Base-by-base conservation (phyloP, 305 asterid genomes). In the Fraxinus xanthoxyloides region DNA sequence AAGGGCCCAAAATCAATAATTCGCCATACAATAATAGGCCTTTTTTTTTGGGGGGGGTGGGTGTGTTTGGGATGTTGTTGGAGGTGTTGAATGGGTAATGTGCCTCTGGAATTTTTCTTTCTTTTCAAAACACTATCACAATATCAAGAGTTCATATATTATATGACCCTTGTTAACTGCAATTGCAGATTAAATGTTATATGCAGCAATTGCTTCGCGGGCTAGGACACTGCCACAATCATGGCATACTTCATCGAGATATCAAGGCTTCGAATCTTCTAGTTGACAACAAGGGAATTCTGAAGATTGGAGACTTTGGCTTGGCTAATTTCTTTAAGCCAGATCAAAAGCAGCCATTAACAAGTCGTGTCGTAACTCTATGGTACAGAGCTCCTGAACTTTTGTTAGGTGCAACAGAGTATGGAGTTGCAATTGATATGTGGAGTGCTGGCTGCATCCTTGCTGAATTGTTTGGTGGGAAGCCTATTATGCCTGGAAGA, bases 311-410 rank as follows among this genome's bases (percentile, higher is more conserved):
- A 69, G 98, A 93, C 86, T 92, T 92, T 38, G 98, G 98, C 46
- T 82, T 95, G 90, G 97, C 98, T 34, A 88, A 92, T 19, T 79
- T 79, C 34, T 85, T 87, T 21, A 86, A 89, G 77, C 93, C 95
- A 7, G 88, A 85, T 79, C 94, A 90, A 77, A 89, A 86, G 79
- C 93, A 90, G 79, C 93, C 91, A 24, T 82, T 95, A 78, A 95
- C 98, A 26, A 95, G 97, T 70, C 94, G 95, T 7, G 98, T 95
- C 9, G 98, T 93, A 13, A 95, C 98, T 72, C 93, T 95, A 9
- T 95, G 98, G 98, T 95, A 93, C 80, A 86, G 98, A 86, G 95
- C 98, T 38, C 98, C 98, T 7, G 98, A 95, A 86, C 94, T 95
- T 30, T 85, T 95, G 86, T 90, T 95, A 2, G 98, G 98, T 35